Evolutionary conservation across 192 early-diverging fungal genomes (phyloP).

Genomic region (Gamsiella multidivaricata): DNA sequence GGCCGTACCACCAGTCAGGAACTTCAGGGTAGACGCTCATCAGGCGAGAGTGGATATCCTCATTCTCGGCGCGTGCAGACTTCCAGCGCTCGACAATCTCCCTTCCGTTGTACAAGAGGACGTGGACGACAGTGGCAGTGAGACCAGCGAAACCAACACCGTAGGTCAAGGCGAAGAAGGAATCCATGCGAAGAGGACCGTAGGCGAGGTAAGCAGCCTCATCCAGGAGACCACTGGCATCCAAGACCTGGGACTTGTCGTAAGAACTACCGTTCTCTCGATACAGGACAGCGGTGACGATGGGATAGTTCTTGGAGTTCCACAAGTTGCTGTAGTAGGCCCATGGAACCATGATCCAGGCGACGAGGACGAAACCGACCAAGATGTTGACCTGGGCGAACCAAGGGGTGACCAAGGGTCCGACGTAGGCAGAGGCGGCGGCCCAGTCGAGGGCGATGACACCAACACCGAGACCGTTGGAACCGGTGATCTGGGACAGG

Average conservation of each 20-base stretch:
- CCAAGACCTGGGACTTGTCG: constrained; percentile 47
- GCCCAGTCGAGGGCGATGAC: constrained; percentile 70
- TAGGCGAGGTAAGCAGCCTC: constrained; percentile 47
- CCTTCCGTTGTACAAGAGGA: constrained; percentile 67
- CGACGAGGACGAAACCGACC: constrained; percentile 58
- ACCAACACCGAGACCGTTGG: constrained; percentile 61
- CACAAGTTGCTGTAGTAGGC: constrained; percentile 59
- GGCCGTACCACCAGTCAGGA: constrained; percentile 63
- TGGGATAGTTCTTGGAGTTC: constrained; percentile 53
- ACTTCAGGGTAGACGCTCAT: constrained; percentile 72
- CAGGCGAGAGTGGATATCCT: constrained; percentile 69
- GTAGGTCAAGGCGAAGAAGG: constrained; percentile 62
- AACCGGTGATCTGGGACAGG: constrained; percentile 53
- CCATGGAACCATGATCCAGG: constrained; percentile 61
- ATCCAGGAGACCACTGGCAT: constrained; percentile 51
- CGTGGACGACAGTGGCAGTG: constrained; percentile 65
- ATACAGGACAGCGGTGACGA: constrained; percentile 53
- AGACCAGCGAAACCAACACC: constrained; percentile 66
- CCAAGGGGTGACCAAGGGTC: constrained; percentile 55
- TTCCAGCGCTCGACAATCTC: constrained; percentile 60
- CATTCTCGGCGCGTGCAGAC: constrained; percentile 26
- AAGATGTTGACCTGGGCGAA: constrained; percentile 62
- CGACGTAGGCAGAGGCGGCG: constrained; percentile 53
- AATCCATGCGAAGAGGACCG: constrained; percentile 46
- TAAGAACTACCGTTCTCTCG: constrained; percentile 29